Evolutionary conservation across 108 stramenopile genomes (phyloP).

Genomic region (Pseudonitzschia multiseries): DNA sequence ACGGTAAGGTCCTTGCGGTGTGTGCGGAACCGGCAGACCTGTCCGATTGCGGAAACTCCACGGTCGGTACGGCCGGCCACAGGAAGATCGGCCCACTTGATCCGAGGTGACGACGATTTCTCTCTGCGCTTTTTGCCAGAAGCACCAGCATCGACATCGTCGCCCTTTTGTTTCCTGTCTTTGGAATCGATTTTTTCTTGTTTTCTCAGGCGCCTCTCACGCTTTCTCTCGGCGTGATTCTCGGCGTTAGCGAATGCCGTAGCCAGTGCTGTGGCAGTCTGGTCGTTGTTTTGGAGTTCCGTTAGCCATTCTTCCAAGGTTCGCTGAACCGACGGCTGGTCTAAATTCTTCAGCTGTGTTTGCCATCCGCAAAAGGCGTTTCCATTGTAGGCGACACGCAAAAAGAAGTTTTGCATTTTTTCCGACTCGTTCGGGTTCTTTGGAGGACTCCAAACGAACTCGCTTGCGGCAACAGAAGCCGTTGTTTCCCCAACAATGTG

Average conservation of each 20-base stretch:
- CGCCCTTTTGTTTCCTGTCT: neutral
- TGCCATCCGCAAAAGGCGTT: constrained; percentile 83
- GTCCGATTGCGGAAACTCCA: constrained; percentile 70
- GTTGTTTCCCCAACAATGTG: neutral
- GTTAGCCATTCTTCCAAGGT: constrained; percentile 58
- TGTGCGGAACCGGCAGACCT: constrained; percentile 73
- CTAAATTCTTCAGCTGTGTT: constrained; percentile 51
- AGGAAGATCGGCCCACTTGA: constrained; percentile 51
- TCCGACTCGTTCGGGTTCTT: constrained; percentile 9
- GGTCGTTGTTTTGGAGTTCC: constrained; percentile 20
- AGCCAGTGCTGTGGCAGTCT: neutral
- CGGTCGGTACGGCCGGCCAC: constrained; percentile 80
- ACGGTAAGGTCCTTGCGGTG: constrained; percentile 12
- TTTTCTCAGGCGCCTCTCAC: neutral
- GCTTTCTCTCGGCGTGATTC: neutral
- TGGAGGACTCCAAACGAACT: neutral
- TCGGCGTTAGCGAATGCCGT: neutral
- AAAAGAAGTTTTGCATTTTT: constrained; percentile 49
- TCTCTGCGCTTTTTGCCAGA: neutral
- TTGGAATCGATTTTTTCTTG: neutral
- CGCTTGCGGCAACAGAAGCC: neutral
- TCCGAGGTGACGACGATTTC: neutral
- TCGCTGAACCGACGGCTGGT: constrained; percentile 65
- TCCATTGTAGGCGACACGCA: constrained; percentile 66
- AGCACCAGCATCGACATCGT: neutral